These are phyloP conservation scores for Gillenia trifoliata DNA, from an alignment of 306 rosid genomes.

Conservation along the genomic window DNA sequence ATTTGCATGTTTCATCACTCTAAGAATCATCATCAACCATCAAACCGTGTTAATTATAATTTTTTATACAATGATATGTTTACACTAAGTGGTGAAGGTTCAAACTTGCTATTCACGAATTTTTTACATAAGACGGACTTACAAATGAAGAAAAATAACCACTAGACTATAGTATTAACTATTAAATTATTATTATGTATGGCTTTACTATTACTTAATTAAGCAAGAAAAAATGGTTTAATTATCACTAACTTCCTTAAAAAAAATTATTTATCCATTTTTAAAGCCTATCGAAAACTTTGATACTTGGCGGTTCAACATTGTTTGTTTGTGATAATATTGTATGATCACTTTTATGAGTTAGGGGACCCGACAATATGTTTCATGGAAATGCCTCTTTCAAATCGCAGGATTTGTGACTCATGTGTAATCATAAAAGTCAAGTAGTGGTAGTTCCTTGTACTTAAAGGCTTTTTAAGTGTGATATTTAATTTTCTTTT, in stretches of 20 bases:
- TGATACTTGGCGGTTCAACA: conserved; percentile 12
- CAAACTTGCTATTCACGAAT: too few species aligned
- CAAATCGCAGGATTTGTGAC: neutral
- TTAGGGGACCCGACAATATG: neutral
- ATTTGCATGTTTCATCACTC: neutral
- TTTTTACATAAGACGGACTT: too few species aligned
- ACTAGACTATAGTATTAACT: too few species aligned
- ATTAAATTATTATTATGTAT: neutral
- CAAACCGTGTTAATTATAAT: neutral
- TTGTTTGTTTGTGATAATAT: conserved; percentile 1
- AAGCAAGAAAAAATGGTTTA: neutral
- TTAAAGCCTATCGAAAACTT: conserved; percentile 15
- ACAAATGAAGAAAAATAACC: too few species aligned
- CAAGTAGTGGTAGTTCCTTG: neutral
- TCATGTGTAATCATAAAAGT: neutral
- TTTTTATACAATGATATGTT: too few species aligned
- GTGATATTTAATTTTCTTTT: too few species aligned
- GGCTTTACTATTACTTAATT: neutral
- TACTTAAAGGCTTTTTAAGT: too few species aligned
- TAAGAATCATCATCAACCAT: neutral
- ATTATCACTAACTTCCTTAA: neutral
- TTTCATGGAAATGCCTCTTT: conserved; percentile 12
- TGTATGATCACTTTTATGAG: neutral
- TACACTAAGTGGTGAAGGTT: too few species aligned
- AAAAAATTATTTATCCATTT: neutral